phyloP scores from a whole-genome alignment of 164 flowering plant genomes.

The Houttuynia cordata region DNA sequence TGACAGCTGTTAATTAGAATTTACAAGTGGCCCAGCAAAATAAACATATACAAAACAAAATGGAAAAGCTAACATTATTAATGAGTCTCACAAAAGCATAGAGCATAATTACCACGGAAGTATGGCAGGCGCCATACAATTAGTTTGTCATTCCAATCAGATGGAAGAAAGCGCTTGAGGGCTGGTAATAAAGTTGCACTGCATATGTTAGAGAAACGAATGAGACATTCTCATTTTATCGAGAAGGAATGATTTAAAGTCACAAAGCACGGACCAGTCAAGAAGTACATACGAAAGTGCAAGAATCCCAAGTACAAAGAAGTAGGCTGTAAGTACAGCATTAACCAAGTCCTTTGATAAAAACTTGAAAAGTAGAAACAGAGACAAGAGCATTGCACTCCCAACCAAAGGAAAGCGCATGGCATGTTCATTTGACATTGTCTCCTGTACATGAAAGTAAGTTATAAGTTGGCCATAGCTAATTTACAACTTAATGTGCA shows the following conservation, averaged over 20 bases:
- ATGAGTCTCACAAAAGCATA: neutral
- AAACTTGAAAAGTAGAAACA: slow-evolving; percentile 92
- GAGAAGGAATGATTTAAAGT: neutral
- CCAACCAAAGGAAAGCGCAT: slow-evolving; percentile 97
- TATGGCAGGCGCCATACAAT: slow-evolving; percentile 77
- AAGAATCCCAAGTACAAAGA: slow-evolving; percentile 84
- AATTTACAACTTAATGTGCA: neutral
- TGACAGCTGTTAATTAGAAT: too few species aligned
- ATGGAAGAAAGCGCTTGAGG: slow-evolving; percentile 58
- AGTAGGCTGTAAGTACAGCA: slow-evolving; percentile 85
- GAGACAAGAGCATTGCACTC: slow-evolving; percentile 86
- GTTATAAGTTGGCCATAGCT: neutral
- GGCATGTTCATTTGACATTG: slow-evolving; percentile 97
- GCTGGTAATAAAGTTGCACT: slow-evolving; percentile 89
- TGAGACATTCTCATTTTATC: neutral
- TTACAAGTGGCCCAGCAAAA: too few species aligned
- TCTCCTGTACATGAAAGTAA: slow-evolving; percentile 64
- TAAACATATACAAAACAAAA: too few species aligned
- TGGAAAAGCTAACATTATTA: too few species aligned
- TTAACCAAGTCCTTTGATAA: slow-evolving; percentile 93
- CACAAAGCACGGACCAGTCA: neutral
- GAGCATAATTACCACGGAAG: slow-evolving; percentile 49
- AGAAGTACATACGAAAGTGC: slow-evolving; percentile 84
- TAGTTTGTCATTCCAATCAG: slow-evolving; percentile 61
- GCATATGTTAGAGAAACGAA: neutral